These are phyloP conservation scores for Metschnikowia drakensbergensis DNA, from an alignment of 805 yeast species.

Conservation along the genomic window DNA sequence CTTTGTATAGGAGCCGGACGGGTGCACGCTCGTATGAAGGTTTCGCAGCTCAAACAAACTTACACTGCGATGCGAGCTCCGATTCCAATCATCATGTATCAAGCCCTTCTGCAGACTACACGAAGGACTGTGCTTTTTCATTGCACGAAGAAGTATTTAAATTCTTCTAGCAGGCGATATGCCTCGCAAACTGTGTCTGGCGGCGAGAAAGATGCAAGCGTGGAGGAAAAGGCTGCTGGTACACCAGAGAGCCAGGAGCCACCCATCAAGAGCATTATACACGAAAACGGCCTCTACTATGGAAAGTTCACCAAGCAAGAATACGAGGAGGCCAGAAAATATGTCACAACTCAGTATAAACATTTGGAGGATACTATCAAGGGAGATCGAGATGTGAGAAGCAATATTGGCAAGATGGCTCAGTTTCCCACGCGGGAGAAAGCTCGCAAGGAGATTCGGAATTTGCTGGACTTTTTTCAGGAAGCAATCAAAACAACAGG, in stretches of 20 bases:
- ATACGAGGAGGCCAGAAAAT: conserved; percentile 36
- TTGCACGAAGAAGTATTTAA: not conserved
- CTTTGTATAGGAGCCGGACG: too few species aligned
- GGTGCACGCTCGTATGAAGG: too few species aligned
- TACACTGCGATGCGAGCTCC: not conserved
- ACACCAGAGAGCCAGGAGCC: not conserved
- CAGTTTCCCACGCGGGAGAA: conserved; percentile 29
- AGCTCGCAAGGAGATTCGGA: conserved; percentile 14
- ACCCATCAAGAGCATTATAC: conserved; percentile 13
- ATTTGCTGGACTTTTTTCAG: conserved; percentile 36
- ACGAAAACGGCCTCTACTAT: conserved; percentile 28
- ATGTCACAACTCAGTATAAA: conserved; percentile 28
- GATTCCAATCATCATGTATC: not conserved
- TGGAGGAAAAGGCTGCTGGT: not conserved
- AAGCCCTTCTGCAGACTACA: not conserved
- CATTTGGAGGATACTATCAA: conserved; percentile 35
- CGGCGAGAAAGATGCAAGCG: not conserved
- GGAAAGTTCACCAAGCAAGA: conserved; percentile 37
- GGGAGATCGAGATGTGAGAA: conserved; percentile 34
- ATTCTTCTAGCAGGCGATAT: not conserved
- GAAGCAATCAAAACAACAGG: conserved; percentile 65
- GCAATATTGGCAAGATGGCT: conserved; percentile 34
- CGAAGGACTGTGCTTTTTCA: not conserved
- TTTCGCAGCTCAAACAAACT: not conserved
- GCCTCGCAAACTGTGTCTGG: not conserved